These are phyloP conservation scores for Lactarius psammicola DNA, from an alignment of 768 basidiomycete species.

Conservation along the genomic window DNA sequence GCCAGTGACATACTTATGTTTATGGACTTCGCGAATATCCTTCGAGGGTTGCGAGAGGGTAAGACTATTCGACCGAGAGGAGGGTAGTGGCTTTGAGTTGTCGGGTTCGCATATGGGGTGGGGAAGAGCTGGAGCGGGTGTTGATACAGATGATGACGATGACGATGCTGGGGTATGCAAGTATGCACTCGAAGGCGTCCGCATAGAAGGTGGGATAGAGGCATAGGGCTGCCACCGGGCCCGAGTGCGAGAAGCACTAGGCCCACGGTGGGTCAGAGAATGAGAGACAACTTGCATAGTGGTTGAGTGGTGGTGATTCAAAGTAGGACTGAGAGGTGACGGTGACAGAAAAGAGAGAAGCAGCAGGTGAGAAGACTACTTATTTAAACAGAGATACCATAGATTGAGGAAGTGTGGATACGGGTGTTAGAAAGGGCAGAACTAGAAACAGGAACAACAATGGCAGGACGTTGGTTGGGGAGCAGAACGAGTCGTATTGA, in stretches of 20 bases:
- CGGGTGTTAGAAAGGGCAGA: constrained; percentile 22
- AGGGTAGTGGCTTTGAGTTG: constrained; percentile 29
- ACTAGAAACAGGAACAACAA: constrained; percentile 26
- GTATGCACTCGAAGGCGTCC: constrained; percentile 39
- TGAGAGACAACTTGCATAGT: constrained; percentile 42
- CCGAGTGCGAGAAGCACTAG: constrained; percentile 59
- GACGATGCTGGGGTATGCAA: constrained; percentile 30
- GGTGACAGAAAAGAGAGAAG: constrained; percentile 4
- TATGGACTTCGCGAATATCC: constrained; percentile 48
- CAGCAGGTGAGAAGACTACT: constrained; percentile 8
- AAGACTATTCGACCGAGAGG: constrained; percentile 36
- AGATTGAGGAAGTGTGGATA: constrained; percentile 7
- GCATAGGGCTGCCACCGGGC: constrained; percentile 82
- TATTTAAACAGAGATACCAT: constrained; percentile 26
- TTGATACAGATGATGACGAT: constrained; percentile 29
- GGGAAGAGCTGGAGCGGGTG: constrained; percentile 22
- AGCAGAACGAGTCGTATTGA: constrained; percentile 32
- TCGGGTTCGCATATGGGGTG: constrained; percentile 38
- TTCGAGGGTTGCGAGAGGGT: constrained; percentile 33
- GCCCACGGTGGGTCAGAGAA: constrained; percentile 67
- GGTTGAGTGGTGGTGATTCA: constrained; percentile 15
- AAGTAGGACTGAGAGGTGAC: constrained; percentile 13
- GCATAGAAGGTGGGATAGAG: constrained; percentile 36
- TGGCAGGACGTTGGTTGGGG: constrained; percentile 29
- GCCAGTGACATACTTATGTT: constrained; percentile 60